Percentiles rank a stretch among this genome's conserved stretches.
Evolutionary conservation across 805 yeast genomes (phyloP).

Genomic region (Pichia pseudocactophila): DNA sequence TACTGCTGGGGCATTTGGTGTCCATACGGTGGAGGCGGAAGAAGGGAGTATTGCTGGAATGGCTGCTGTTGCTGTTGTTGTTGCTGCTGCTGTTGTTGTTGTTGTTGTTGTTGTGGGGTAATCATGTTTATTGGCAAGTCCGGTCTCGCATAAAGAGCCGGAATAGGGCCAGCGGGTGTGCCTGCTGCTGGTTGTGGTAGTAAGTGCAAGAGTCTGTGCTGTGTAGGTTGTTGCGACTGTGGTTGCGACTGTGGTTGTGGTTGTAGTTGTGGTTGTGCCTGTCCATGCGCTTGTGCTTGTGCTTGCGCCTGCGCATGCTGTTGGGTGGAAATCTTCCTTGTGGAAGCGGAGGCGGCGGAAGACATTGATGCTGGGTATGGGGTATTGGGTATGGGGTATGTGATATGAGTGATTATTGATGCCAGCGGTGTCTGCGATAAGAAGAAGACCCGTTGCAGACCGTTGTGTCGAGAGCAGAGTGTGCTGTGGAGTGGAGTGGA

Average conservation of each 20-base stretch:
- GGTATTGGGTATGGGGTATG: too few relatives aligned
- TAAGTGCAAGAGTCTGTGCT: background rate
- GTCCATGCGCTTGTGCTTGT: background rate
- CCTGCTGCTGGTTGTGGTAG: background rate
- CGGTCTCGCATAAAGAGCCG: too few relatives aligned
- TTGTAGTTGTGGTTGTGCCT: background rate
- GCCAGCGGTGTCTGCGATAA: too few relatives aligned
- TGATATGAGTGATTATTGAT: conserved; percentile 1
- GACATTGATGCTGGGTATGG: conserved; percentile 7
- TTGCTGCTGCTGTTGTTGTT: conserved; percentile 3
- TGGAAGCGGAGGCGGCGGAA: conserved; percentile 3
- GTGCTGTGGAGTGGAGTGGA: too few relatives aligned
- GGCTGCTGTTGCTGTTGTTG: conserved; percentile 6
- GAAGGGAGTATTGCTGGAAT: background rate
- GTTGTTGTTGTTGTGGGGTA: conserved; percentile 3
- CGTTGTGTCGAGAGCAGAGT: too few relatives aligned
- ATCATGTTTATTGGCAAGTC: too few relatives aligned
- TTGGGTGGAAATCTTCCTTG: background rate
- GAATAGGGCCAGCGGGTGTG: background rate
- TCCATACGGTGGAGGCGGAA: background rate
- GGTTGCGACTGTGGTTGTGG: background rate
- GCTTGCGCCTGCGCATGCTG: background rate
- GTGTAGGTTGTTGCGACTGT: background rate
- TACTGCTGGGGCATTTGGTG: background rate
- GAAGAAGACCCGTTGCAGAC: too few relatives aligned